phyloP scores from a whole-genome alignment of 129 eudicot species.

The sunflower (Helianthus annuus) region DNA sequence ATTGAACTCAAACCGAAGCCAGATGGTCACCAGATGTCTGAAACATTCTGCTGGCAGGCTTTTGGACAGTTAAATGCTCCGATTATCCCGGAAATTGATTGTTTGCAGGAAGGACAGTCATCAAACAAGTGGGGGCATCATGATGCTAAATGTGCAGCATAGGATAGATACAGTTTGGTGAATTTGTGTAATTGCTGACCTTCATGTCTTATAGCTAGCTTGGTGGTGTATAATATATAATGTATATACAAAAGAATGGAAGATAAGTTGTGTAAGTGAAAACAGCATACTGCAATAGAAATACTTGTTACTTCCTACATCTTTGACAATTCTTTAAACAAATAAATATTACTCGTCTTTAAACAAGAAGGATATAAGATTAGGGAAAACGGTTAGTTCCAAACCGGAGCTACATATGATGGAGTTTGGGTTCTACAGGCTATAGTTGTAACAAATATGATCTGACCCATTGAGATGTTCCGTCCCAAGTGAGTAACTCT shows the following conservation, averaged over 20 bases:
- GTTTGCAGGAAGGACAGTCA: slow-evolving; percentile 62
- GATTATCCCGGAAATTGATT: slow-evolving; percentile 59
- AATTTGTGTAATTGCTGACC: slow-evolving; percentile 43
- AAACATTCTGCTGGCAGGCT: slow-evolving; percentile 82
- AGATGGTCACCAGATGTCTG: slow-evolving; percentile 45
- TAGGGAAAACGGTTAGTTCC: too few relatives aligned
- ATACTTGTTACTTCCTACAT: too few relatives aligned
- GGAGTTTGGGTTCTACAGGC: too few relatives aligned
- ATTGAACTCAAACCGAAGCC: slow-evolving; percentile 60
- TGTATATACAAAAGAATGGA: slow-evolving; percentile 1
- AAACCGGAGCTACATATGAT: too few relatives aligned
- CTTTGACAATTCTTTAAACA: too few relatives aligned
- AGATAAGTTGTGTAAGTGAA: neutral
- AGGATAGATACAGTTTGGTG: slow-evolving; percentile 20
- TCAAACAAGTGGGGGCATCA: slow-evolving; percentile 41
- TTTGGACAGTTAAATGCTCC: slow-evolving; percentile 64
- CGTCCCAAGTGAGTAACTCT: too few relatives aligned
- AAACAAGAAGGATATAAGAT: too few relatives aligned
- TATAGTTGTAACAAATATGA: too few relatives aligned
- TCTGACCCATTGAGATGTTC: too few relatives aligned
- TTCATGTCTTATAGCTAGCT: slow-evolving; percentile 8
- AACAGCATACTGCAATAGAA: too few relatives aligned
- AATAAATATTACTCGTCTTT: too few relatives aligned
- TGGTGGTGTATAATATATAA: slow-evolving; percentile 24
- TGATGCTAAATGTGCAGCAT: slow-evolving; percentile 49